These are phyloP conservation scores for Claviceps paspali DNA, from an alignment of 2,329 filamentous ascomycete genomes.

Conservation along the genomic window DNA sequence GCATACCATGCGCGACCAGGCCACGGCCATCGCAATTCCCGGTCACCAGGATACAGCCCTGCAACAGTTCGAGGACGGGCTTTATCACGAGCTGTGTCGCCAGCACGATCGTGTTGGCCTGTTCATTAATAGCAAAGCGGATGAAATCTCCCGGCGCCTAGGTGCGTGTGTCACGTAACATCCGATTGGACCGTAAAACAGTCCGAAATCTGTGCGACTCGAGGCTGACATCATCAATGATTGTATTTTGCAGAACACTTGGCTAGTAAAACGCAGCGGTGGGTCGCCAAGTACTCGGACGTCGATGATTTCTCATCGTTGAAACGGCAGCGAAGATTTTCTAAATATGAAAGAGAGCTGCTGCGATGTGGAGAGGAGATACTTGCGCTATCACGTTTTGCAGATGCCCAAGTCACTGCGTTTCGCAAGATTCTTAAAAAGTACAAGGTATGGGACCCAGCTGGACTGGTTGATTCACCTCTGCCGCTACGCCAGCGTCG, in stretches of 20 bases:
- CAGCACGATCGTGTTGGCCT: slow-evolving; percentile 67
- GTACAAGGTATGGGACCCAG: slow-evolving; percentile 40
- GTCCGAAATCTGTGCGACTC: background rate
- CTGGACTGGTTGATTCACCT: too few relatives aligned
- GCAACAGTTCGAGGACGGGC: slow-evolving; percentile 51
- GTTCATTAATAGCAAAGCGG: slow-evolving; percentile 66
- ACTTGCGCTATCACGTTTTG: slow-evolving; percentile 53
- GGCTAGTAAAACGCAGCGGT: slow-evolving; percentile 29
- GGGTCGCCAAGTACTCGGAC: slow-evolving; percentile 28
- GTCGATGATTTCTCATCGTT: slow-evolving; percentile 19
- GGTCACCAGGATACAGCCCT: slow-evolving; percentile 47
- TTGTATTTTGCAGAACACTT: slow-evolving; percentile 28
- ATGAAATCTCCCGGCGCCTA: slow-evolving; percentile 58
- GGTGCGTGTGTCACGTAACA: slow-evolving; percentile 28
- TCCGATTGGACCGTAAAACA: background rate
- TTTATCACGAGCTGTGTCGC: slow-evolving; percentile 53
- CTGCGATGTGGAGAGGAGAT: slow-evolving; percentile 55
- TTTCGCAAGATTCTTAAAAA: slow-evolving; percentile 79
- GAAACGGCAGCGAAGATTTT: slow-evolving; percentile 35
- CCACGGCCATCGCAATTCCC: slow-evolving; percentile 57
- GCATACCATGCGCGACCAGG: slow-evolving; percentile 57
- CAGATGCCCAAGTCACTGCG: slow-evolving; percentile 56
- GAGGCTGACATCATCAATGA: background rate
- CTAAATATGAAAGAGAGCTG: slow-evolving; percentile 37
- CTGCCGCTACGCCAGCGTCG: too few relatives aligned